These are phyloP conservation scores for Fraxinus pennsylvanica DNA, from an alignment of 257 asterid genomes.

Conservation along the genomic window DNA sequence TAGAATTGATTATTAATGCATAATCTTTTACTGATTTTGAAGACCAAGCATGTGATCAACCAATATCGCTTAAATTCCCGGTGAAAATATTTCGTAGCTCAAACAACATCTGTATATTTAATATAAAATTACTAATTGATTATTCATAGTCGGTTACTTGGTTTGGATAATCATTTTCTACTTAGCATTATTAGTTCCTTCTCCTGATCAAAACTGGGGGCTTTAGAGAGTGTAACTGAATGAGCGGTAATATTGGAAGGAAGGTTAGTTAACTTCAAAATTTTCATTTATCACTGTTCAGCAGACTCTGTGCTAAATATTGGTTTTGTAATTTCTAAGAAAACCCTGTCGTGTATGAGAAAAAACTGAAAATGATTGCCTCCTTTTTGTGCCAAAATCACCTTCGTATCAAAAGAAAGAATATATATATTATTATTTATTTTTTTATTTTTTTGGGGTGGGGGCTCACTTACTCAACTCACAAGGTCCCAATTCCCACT, in stretches of 20 bases:
- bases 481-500: background rate
- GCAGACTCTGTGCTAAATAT: background rate
- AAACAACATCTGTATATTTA: background rate
- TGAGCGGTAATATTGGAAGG: background rate
- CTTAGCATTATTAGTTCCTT: background rate
- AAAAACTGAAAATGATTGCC: no score
- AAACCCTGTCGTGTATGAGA: constrained; percentile 3
- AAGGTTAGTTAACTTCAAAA: constrained; percentile 15
- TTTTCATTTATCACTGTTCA: background rate
- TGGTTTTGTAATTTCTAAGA: background rate
- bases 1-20: background rate
- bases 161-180: background rate
- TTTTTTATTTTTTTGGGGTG: no score
- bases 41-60: background rate
- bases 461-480: background rate
- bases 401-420: background rate
- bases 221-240: constrained; percentile 7
- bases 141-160: background rate
- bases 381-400: background rate
- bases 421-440: no score
- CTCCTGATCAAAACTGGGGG: constrained; percentile 3
- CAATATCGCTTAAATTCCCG: background rate
- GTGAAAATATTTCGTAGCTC: background rate
- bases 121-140: background rate
- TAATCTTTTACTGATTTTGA: constrained; percentile 15